phyloP scores from a whole-genome alignment of 2,329 filamentous ascomycete species.

The Cytospora schulzeri region DNA sequence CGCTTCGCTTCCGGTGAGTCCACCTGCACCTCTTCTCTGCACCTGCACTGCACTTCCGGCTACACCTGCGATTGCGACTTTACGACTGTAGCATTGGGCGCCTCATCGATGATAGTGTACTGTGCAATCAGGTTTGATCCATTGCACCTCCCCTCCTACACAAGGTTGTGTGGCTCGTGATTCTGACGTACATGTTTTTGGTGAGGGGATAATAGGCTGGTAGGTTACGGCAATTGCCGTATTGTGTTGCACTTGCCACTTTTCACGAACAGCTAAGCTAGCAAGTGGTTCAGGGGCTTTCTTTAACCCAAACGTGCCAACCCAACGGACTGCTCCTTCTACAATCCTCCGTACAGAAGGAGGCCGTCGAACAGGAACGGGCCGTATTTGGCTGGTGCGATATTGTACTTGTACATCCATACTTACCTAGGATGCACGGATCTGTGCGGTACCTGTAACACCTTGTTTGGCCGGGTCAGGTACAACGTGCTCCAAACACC shows the following conservation, averaged over 20 bases:
- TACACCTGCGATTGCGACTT: background rate
- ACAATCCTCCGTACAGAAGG: too few species aligned
- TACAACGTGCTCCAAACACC: background rate
- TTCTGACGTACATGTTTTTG: background rate
- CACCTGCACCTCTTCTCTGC: background rate
- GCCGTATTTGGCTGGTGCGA: conserved; percentile 12
- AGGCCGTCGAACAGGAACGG: conserved; percentile 20
- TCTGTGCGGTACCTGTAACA: conserved; percentile 1
- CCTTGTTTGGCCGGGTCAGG: background rate
- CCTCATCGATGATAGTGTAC: background rate
- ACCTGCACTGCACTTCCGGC: background rate
- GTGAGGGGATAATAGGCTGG: background rate
- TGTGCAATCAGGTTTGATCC: background rate
- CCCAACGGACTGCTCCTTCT: background rate
- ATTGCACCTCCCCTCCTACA: background rate
- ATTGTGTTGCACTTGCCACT: background rate
- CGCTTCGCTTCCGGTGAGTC: background rate
- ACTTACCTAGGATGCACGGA: background rate
- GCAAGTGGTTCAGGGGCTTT: background rate
- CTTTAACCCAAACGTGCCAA: background rate
- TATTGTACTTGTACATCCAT: background rate
- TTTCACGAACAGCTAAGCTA: background rate
- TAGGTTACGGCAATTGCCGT: background rate
- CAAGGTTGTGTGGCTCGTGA: background rate
- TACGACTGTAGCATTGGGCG: background rate